Evolutionary conservation across 2,329 filamentous ascomycete species (phyloP), one percentile per base, ranked within the genome.

Genomic region (Reticulascus tulasneorum): DNA sequence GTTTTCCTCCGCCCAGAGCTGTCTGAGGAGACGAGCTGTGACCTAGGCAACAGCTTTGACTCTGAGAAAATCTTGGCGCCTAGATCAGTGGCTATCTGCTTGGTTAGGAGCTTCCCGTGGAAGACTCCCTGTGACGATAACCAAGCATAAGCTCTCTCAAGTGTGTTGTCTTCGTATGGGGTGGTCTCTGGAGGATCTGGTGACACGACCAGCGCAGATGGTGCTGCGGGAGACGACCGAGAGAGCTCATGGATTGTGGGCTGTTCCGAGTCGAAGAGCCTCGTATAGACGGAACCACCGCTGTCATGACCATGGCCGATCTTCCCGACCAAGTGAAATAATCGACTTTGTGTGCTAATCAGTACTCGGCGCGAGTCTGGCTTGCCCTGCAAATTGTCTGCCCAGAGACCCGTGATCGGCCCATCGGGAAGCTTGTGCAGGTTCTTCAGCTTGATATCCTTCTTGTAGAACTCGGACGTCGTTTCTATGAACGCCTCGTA

Each of bases 401-500:
- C 83, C 79, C 87, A 95, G 12, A 97, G 56, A 2, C 93, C 93
- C 1, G 86, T 87, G 23, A 97, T 77, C 1, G 90, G 79, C 1
- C 84, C 86, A 58, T 95, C 89, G 2, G 83, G 77, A 7, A 89
- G 75, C 55, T 84, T 90, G 58, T 90, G 89, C 15, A 98, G 74
- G 23, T 74, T 77, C 59, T 91, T 91, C 42, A 94, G 64, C 62
- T 88, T 89, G 59, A 98, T 93, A 60, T 97, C 90, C 55, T 91
- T 85, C 48, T 88, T 79, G 63, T 96, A 97, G 63, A 96, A 96
- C 58, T 97, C 93, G 31, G 84, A 89, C 11, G 88, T 86, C 4
- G 89, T 89, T 60, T 98, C 93, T 54, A 98, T 91, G 52, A 88
- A 97, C 13, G 84, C 84, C 63, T 98, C 93, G 63, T 95, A 97